These are phyloP conservation scores for Asterionellopsis glacialis DNA, from an alignment of 108 stramenopile genomes.

Conservation along the genomic window DNA sequence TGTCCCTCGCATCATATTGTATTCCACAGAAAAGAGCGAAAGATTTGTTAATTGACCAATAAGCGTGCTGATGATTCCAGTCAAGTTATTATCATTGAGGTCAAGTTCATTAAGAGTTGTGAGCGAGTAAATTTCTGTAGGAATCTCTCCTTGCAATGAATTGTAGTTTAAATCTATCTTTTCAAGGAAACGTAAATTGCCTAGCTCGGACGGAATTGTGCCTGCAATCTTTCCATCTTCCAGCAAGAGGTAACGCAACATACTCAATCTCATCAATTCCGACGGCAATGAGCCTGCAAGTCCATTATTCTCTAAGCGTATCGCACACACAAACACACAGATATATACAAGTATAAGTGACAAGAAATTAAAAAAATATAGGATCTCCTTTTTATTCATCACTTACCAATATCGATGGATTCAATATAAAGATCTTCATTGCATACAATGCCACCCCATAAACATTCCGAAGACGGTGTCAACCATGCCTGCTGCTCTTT, in stretches of 20 bases:
- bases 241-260: constrained; percentile 35
- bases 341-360: background rate
- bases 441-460: constrained; percentile 67
- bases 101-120: constrained; percentile 53
- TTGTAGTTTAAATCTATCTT: constrained; percentile 68
- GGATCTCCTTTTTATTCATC: background rate
- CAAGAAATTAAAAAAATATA: background rate
- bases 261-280: constrained; percentile 38
- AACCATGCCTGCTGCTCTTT: constrained; percentile 51
- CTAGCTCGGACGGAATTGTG: constrained; percentile 45
- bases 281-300: constrained; percentile 48
- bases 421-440: constrained; percentile 17
- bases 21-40: constrained; percentile 59
- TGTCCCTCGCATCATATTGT: constrained; percentile 50
- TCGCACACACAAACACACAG: background rate
- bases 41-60: constrained; percentile 43
- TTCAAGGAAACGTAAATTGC: constrained; percentile 20
- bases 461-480: constrained; percentile 43
- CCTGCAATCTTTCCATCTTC: constrained; percentile 57
- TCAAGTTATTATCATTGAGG: constrained; percentile 65
- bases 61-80: constrained; percentile 40
- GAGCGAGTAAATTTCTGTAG: constrained; percentile 40
- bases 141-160: constrained; percentile 42
- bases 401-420: constrained; percentile 45
- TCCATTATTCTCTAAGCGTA: constrained; percentile 47